Evolutionary conservation across 148 eudicot species (phyloP), one percentile per base, ranked within the genome.

Genomic region (Limonium bicolor): DNA sequence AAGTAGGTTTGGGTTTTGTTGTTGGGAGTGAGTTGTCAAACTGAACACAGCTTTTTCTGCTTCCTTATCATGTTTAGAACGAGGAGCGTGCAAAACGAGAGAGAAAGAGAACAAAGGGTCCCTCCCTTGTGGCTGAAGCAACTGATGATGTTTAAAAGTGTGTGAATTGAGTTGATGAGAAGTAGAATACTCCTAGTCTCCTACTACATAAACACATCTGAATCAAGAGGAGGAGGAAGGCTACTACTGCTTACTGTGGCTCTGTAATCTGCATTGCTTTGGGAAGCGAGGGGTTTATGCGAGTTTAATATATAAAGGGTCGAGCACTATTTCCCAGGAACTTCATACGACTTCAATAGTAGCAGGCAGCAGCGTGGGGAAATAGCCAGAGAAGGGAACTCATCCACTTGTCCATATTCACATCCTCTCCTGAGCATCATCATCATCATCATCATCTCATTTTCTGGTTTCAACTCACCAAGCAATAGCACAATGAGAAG

Each of bases 111-210:
- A 46, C 18, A 27, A 63, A 53, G 27, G 38, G 14, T 56, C 61
- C 28, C 62, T 63, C 73, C 56, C 78, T 77, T 74, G 71, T 66
- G 26, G 45, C 30, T 51, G 69, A 81, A 73, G 92, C 60, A 76
- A 80, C 22, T 39, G 46, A 29, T 41, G 21, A 26, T 4, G 43
- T 39, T 27, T 0, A 28, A 9, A 19, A 21, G 12, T 20, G 23
- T 9, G 23, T 49, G 19, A 41, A 31, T 6, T 7, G 48, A 41
- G 24, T 54, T 25, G 56, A 59, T 58, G 44, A 65, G 40, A 51
- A 67, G 63, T 51, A 59, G 31, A 46, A 63, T 22, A 24, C 18
- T 42, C 47, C n/a, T n/a, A n/a, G n/a, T n/a, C n/a, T n/a, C n/a
- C n/a, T n/a, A n/a, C n/a, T n/a, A n/a, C n/a, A n/a, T n/a, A n/a